Percentiles rank a stretch among this genome's conserved stretches.
Evolutionary conservation across 495 filamentous ascomycete genomes (phyloP).

Genomic region (Aspergillus mulundensis): DNA sequence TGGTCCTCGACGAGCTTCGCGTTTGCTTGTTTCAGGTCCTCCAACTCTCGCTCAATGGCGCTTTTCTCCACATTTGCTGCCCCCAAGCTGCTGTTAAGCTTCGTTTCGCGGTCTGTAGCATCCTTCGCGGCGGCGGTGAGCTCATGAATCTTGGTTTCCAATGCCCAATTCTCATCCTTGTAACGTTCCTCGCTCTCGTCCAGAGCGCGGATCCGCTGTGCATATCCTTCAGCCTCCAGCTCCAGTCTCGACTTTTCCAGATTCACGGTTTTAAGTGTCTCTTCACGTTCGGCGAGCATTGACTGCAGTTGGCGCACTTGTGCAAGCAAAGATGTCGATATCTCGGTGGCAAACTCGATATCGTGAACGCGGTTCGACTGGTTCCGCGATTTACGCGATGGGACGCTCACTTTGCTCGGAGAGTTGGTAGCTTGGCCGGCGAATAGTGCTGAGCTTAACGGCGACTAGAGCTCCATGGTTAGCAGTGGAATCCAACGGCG

Average conservation of each 20-base stretch:
- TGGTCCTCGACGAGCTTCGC: slow-evolving; percentile 80
- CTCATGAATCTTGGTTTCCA: slow-evolving; percentile 87
- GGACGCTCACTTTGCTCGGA: slow-evolving; percentile 84
- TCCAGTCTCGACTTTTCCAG: slow-evolving; percentile 74
- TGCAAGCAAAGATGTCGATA: slow-evolving; percentile 81
- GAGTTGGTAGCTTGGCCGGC: slow-evolving; percentile 80
- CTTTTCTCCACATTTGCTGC: slow-evolving; percentile 70
- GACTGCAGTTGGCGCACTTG: slow-evolving; percentile 87
- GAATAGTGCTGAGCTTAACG: slow-evolving; percentile 72
- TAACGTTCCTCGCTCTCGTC: slow-evolving; percentile 93
- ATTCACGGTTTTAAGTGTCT: slow-evolving; percentile 68
- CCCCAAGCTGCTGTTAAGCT: slow-evolving; percentile 67
- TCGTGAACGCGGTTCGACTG: slow-evolving; percentile 84
- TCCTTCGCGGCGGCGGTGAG: slow-evolving; percentile 65
- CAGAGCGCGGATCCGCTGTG: slow-evolving; percentile 70
- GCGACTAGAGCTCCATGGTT: slow-evolving; percentile 45
- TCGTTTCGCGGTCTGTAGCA: slow-evolving; percentile 71
- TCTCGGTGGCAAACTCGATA: slow-evolving; percentile 93
- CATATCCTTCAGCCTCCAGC: slow-evolving; percentile 71
- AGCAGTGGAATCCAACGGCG: slow-evolving; percentile 5
- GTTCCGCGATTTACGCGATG: slow-evolving; percentile 80
- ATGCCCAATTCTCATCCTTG: slow-evolving; percentile 96
- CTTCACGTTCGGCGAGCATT: slow-evolving; percentile 79
- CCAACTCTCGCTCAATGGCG: slow-evolving; percentile 71
- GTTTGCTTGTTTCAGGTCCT: slow-evolving; percentile 76